Percentiles rank a stretch among this genome's conserved stretches.
These are phyloP conservation scores for Rhodomyrtus psidioides DNA, from an alignment of 441 rosid species.

Conservation along the genomic window DNA sequence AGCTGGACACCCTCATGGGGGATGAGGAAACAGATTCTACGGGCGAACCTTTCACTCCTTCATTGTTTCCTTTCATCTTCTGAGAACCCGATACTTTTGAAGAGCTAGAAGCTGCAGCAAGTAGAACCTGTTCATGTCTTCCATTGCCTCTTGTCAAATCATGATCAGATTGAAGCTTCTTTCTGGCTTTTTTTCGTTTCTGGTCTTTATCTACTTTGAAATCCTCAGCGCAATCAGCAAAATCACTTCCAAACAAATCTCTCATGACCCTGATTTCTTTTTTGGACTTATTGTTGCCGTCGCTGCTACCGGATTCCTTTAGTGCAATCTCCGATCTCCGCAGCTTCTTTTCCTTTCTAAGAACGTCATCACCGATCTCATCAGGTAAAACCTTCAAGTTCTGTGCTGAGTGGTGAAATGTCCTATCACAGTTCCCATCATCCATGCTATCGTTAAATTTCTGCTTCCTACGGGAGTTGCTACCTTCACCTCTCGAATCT, in stretches of 20 bases:
- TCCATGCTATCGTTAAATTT: slow-evolving; percentile 31
- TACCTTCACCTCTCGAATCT: slow-evolving; percentile 24
- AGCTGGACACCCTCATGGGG: slow-evolving; percentile 38
- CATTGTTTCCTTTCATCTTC: slow-evolving; percentile 32
- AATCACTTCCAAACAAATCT: slow-evolving; percentile 13
- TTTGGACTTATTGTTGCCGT: slow-evolving; percentile 11
- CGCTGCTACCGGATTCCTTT: slow-evolving; percentile 14
- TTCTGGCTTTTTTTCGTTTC: slow-evolving; percentile 16
- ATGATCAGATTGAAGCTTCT: slow-evolving; percentile 14
- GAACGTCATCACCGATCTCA: slow-evolving; percentile 25
- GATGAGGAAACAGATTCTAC: slow-evolving; percentile 77
- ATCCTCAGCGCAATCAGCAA: slow-evolving; percentile 20
- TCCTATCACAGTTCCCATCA: slow-evolving; percentile 13
- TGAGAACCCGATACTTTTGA: slow-evolving; percentile 51
- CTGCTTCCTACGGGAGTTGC: slow-evolving; percentile 30
- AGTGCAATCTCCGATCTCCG: slow-evolving; percentile 17
- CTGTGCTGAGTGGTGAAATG: not conserved
- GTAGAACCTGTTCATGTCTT: slow-evolving; percentile 31
- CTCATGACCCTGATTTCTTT: slow-evolving; percentile 5
- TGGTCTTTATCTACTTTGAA: slow-evolving; percentile 15
- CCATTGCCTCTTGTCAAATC: slow-evolving; percentile 26
- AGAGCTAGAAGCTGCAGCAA: slow-evolving; percentile 54
- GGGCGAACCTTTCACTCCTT: slow-evolving; percentile 52
- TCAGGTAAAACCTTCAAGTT: slow-evolving; percentile 17
- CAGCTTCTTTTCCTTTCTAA: slow-evolving; percentile 26